Evolutionary conservation across 768 basidiomycete genomes (phyloP).

Genomic region (Amanita pallidorosea): DNA sequence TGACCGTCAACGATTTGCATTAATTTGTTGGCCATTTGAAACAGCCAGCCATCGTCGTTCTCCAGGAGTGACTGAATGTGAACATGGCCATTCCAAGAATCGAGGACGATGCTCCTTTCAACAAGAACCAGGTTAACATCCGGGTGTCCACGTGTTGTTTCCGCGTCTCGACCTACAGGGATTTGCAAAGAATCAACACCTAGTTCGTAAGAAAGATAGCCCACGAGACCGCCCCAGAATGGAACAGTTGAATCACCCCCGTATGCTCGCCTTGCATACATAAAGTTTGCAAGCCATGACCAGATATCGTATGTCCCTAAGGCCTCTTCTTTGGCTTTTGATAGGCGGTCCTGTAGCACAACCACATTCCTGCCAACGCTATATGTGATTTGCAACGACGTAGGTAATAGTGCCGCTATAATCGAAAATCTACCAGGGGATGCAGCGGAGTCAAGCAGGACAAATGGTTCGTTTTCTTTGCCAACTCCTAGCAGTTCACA

Average conservation of each 20-base stretch:
- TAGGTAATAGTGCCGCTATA: slow-evolving; percentile 45
- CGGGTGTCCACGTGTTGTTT: slow-evolving; percentile 30
- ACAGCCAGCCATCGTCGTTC: slow-evolving; percentile 52
- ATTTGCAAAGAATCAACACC: slow-evolving; percentile 49
- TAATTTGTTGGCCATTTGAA: slow-evolving; percentile 26
- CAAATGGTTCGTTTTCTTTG: slow-evolving; percentile 52
- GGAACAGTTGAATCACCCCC: slow-evolving; percentile 46
- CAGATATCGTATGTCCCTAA: slow-evolving; percentile 50
- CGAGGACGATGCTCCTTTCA: slow-evolving; percentile 67
- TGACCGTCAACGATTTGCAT: slow-evolving; percentile 5
- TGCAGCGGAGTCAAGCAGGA: slow-evolving; percentile 67
- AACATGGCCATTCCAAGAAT: slow-evolving; percentile 34
- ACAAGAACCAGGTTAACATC: slow-evolving; percentile 73
- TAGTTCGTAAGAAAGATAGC: slow-evolving; percentile 72
- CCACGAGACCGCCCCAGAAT: slow-evolving; percentile 80
- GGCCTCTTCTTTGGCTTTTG: slow-evolving; percentile 22
- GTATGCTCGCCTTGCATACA: slow-evolving; percentile 37
- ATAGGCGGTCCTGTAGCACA: slow-evolving; percentile 27
- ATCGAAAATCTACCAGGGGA: slow-evolving; percentile 68
- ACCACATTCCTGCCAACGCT: slow-evolving; percentile 39
- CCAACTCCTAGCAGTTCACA: slow-evolving; percentile 55
- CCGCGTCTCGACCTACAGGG: slow-evolving; percentile 20
- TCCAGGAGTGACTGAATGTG: slow-evolving; percentile 59
- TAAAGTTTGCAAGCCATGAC: slow-evolving; percentile 67
- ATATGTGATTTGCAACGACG: slow-evolving; percentile 50